A percentile compares a stretch with the other conserved stretches of the same genome.
phyloP scores from a whole-genome alignment of 306 rosid species.

The Benincasa hispida region DNA sequence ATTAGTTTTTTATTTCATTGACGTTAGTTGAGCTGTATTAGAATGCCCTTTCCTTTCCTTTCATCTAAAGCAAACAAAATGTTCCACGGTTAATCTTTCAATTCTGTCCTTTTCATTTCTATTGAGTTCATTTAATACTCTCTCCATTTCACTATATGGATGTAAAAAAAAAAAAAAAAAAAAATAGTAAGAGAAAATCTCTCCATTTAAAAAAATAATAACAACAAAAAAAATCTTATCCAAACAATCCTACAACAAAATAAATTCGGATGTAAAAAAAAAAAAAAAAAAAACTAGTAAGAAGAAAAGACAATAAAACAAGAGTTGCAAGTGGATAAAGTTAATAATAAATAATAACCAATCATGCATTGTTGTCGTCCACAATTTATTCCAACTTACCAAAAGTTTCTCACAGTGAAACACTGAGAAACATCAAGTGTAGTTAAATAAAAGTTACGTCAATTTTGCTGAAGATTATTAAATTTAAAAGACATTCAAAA shows the following conservation, averaged over 20 bases:
- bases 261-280: neutral
- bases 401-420: neutral
- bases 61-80: slow-evolving; percentile 1
- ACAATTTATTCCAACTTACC: neutral
- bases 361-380: neutral
- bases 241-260: too few species aligned
- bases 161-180: neutral
- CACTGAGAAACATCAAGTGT: neutral
- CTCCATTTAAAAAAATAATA: too few species aligned
- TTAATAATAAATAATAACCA: neutral
- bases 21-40: neutral
- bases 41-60: neutral
- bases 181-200: too few species aligned
- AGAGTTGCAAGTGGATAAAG: neutral
- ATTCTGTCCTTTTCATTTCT: neutral
- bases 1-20: neutral
- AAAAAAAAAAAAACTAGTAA: neutral
- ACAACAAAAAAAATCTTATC: too few species aligned
- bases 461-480: neutral
- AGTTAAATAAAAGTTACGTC: neutral
- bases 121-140: neutral
- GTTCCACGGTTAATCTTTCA: neutral
- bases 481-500: too few species aligned
- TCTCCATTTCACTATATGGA: neutral
- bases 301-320: neutral